Base-by-base conservation (phyloP, 2,329 filamentous ascomycete species). In the Triangularia verruculosa region DNA sequence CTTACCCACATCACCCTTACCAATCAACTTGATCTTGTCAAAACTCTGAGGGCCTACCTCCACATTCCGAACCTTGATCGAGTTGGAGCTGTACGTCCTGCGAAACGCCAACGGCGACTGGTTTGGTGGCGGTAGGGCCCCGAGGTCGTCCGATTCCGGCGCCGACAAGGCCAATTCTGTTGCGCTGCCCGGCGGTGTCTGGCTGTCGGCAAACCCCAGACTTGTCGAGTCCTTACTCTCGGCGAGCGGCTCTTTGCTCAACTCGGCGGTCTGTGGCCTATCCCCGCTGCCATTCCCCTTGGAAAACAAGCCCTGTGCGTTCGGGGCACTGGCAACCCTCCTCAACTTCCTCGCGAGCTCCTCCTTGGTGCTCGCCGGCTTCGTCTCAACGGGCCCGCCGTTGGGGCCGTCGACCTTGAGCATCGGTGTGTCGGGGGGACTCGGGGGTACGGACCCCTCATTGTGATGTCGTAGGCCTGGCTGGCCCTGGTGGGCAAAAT, bases 11-110 rank as follows among this genome's bases (percentile, higher is more conserved):
- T 99, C 95, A 64, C 95, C 95, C 80, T 99, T 99, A 62, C 95
- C 95, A 74, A 99, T 97, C 78, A 99, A 84, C 78, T 99, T 99
- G 78, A 99, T 97, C 86, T 99, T 99, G 83, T 99, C 95, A 72
- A 99, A 99, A 75, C 94, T 98, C 67, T 91, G 84, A 0, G 95
- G 95, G 0, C 93, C 91, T 34, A 99, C 95, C 78, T 99, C 95
- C 56, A 99, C 95, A 75, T 97, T 93, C 72, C 95, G 87, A 69
- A 98, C 92, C 79, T 99, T 99, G 82, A 99, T 99, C 47, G 95
- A 98, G 77, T 98, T 99, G 69, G 94, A 97, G 78, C 95, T 98
- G 77, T 99, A 99, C 2, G 95, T 99, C 75, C 95, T 86, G 72
- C 95, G 85, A 79, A 97, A 99, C 20, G 92, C 88, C 57, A 92